Evolutionary conservation across 2,329 filamentous ascomycete genomes (phyloP).

Genomic region (Fusarium anguioides): DNA sequence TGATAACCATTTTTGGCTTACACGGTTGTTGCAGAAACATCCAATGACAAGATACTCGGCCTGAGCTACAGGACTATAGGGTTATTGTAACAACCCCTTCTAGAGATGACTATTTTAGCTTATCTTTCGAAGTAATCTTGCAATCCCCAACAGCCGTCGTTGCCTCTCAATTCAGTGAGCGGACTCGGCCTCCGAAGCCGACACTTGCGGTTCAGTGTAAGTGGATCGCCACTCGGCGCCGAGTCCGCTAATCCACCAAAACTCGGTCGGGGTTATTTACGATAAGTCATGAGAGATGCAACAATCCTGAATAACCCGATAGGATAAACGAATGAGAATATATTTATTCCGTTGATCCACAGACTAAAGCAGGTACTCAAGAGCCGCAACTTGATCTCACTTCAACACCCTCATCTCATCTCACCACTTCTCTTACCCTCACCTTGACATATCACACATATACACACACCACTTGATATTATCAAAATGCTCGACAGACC

Average conservation of each 20-base stretch:
- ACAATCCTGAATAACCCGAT: neutral
- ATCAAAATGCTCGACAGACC: conserved; percentile 44
- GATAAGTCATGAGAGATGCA: conserved; percentile 12
- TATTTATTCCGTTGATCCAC: neutral
- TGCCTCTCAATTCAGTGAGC: neutral
- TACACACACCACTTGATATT: neutral
- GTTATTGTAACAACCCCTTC: too few relatives aligned
- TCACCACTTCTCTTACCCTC: too few relatives aligned
- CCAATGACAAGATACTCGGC: too few relatives aligned
- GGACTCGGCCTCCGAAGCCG: conserved; percentile 37
- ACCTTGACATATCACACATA: neutral
- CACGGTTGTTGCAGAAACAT: too few relatives aligned
- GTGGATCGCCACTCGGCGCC: conserved; percentile 27
- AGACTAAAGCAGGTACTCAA: neutral
- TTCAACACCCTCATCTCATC: neutral
- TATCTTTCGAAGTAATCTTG: too few relatives aligned
- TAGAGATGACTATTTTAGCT: too few relatives aligned
- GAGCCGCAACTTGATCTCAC: neutral
- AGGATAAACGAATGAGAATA: neutral
- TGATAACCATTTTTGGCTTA: too few relatives aligned
- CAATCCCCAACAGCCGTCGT: too few relatives aligned
- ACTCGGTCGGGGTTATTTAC: neutral
- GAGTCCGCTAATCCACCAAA: conserved; percentile 15
- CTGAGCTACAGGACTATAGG: too few relatives aligned
- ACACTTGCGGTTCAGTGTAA: conserved; percentile 1